phyloP scores from a whole-genome alignment of 805 yeast species.

The Saturnispora dispora region DNA sequence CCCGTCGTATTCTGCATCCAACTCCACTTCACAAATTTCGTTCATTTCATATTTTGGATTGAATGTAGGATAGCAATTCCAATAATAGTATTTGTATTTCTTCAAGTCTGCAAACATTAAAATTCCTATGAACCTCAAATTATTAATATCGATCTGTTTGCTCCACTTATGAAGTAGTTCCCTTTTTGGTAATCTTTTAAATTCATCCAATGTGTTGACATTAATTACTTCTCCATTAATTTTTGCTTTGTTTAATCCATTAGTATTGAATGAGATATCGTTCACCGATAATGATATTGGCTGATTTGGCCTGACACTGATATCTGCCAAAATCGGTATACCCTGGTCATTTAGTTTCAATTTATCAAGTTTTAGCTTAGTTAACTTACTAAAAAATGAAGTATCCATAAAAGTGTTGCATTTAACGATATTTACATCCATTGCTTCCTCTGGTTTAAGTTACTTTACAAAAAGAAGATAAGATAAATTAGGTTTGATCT shows the following conservation, averaged over 20 bases:
- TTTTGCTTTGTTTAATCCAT: constrained; percentile 14
- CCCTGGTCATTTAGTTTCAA: constrained; percentile 59
- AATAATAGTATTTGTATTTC: constrained; percentile 77
- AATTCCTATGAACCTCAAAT: constrained; percentile 35
- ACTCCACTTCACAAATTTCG: constrained; percentile 4
- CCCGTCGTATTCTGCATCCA: background rate
- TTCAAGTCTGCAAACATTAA: constrained; percentile 82
- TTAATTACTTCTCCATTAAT: constrained; percentile 38
- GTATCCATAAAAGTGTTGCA: constrained; percentile 55
- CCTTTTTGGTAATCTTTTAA: constrained; percentile 59
- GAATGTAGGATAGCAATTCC: constrained; percentile 76
- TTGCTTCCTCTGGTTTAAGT: background rate
- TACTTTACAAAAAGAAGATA: background rate
- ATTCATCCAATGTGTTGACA: constrained; percentile 80
- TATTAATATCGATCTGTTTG: constrained; percentile 20
- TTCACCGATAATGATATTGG: background rate
- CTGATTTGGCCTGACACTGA: constrained; percentile 12
- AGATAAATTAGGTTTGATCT: background rate
- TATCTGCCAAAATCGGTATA: constrained; percentile 26
- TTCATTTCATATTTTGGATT: constrained; percentile 38
- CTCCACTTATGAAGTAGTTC: constrained; percentile 40
- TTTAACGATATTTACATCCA: background rate
- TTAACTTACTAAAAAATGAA: constrained; percentile 70
- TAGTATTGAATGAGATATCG: background rate
- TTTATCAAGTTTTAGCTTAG: constrained; percentile 64